These are phyloP conservation scores for Suhomyces faveliae DNA, from an alignment of 805 yeast genomes.

Conservation along the genomic window DNA sequence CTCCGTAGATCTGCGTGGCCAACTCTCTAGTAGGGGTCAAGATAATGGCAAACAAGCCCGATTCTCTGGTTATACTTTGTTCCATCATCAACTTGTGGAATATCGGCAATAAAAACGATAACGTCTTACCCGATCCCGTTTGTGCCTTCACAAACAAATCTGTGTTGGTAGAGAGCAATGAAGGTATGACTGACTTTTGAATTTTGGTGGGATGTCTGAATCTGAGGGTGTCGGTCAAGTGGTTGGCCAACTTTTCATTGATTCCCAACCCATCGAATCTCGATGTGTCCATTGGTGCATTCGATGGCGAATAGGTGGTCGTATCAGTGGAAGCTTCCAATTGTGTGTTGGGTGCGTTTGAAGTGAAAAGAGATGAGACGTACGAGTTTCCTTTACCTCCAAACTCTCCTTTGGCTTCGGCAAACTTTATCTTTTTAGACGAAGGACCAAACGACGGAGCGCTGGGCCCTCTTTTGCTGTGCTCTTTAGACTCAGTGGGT, in stretches of 20 bases:
- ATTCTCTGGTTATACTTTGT: conserved; percentile 47
- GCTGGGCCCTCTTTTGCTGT: neutral
- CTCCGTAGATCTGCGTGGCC: conserved; percentile 85
- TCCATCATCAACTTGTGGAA: conserved; percentile 66
- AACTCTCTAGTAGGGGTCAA: conserved; percentile 94
- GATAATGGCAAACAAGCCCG: conserved; percentile 87
- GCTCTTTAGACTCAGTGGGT: conserved; percentile 4
- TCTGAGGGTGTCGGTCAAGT: conserved; percentile 55
- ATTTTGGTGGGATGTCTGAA: conserved; percentile 78
- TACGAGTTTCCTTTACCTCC: conserved; percentile 62
- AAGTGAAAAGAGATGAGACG: conserved; percentile 78
- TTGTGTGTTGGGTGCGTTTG: conserved; percentile 44
- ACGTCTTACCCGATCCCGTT: conserved; percentile 97
- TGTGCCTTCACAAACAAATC: conserved; percentile 94
- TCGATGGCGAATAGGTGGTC: conserved; percentile 45
- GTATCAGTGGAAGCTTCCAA: conserved; percentile 38
- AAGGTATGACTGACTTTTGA: conserved; percentile 79
- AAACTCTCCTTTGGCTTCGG: conserved; percentile 49
- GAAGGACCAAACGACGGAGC: conserved; percentile 16
- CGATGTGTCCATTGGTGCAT: conserved; percentile 80
- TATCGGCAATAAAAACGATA: conserved; percentile 84
- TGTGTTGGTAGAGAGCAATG: conserved; percentile 39
- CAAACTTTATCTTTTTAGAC: conserved; percentile 37
- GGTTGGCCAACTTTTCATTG: conserved; percentile 49
- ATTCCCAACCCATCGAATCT: conserved; percentile 74